Percentiles rank a stretch among this genome's conserved stretches.
Evolutionary conservation across 2,329 filamentous ascomycete species (phyloP).

Genomic region (Claviceps sp.): DNA sequence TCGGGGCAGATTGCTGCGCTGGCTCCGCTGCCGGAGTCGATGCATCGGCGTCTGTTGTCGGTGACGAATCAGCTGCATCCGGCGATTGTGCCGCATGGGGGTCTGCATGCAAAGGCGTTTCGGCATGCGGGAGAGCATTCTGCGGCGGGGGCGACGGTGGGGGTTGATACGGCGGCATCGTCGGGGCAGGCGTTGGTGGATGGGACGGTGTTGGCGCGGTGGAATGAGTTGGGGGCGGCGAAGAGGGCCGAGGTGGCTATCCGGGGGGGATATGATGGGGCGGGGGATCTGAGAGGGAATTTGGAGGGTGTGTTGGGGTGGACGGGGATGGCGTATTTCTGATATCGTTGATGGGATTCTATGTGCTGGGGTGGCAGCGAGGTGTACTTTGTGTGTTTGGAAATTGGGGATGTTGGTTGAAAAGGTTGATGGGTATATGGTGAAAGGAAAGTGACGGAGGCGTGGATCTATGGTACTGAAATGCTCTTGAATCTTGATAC

Average conservation of each 20-base stretch:
- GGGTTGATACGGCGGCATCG: constrained; percentile 40
- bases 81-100: constrained; percentile 61
- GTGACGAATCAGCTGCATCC: constrained; percentile 69
- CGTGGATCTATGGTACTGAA: too few species aligned
- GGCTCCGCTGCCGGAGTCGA: constrained; percentile 61
- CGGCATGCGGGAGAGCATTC: constrained; percentile 35
- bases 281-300: constrained; percentile 57
- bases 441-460: too few species aligned
- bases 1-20: constrained; percentile 68
- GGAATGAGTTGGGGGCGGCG: constrained; percentile 61
- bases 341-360: too few species aligned
- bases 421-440: too few species aligned
- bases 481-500: too few species aligned
- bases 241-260: constrained; percentile 59
- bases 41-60: constrained; percentile 72
- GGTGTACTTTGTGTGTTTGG: too few species aligned
- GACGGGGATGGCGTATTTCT: constrained; percentile 41
- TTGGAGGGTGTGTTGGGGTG: constrained; percentile 50
- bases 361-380: too few species aligned
- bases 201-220: constrained; percentile 59
- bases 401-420: too few species aligned
- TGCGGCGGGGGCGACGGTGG: constrained; percentile 21
- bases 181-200: constrained; percentile 61
- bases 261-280: constrained; percentile 53
- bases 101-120: constrained; percentile 73